These are phyloP conservation scores for Suhomyces guaymorum DNA, from an alignment of 1,139 yeast species.

Conservation along the genomic window DNA sequence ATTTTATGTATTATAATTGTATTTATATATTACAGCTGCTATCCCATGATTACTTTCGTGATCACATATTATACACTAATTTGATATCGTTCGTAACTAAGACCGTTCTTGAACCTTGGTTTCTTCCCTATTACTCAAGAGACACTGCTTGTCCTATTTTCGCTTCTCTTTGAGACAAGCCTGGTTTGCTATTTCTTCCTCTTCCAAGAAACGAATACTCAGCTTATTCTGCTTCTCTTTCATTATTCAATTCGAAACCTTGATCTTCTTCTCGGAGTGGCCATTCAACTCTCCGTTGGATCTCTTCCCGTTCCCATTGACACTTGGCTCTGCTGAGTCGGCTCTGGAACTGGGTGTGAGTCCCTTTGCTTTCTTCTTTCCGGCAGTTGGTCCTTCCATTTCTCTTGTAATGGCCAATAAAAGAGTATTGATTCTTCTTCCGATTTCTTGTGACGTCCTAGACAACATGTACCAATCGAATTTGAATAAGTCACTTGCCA, in stretches of 20 bases:
- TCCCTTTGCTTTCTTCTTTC: constrained; percentile 36
- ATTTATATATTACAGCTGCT: constrained; percentile 10
- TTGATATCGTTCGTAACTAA: no score
- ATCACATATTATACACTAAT: constrained; percentile 6
- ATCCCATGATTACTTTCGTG: not conserved
- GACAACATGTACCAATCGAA: constrained; percentile 91
- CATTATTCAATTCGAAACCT: constrained; percentile 1
- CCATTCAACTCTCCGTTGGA: constrained; percentile 9
- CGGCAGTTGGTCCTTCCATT: constrained; percentile 62
- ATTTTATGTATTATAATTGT: constrained; percentile 2
- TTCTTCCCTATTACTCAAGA: no score
- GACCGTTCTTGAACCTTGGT: no score
- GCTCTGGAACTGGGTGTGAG: constrained; percentile 35
- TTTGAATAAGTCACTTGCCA: constrained; percentile 69
- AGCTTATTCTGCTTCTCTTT: no score
- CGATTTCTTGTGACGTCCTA: constrained; percentile 79
- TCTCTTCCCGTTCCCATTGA: constrained; percentile 14
- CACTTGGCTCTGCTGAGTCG: constrained; percentile 42
- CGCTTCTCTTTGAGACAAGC: no score
- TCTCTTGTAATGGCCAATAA: constrained; percentile 79
- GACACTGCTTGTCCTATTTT: no score
- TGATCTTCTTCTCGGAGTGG: constrained; percentile 8
- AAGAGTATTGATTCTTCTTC: constrained; percentile 79
- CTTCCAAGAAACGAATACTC: no score
- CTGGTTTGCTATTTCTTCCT: no score